Conservation (phyloP, 495 filamentous ascomycete species). For the Venustampulla echinocandica region DNA sequence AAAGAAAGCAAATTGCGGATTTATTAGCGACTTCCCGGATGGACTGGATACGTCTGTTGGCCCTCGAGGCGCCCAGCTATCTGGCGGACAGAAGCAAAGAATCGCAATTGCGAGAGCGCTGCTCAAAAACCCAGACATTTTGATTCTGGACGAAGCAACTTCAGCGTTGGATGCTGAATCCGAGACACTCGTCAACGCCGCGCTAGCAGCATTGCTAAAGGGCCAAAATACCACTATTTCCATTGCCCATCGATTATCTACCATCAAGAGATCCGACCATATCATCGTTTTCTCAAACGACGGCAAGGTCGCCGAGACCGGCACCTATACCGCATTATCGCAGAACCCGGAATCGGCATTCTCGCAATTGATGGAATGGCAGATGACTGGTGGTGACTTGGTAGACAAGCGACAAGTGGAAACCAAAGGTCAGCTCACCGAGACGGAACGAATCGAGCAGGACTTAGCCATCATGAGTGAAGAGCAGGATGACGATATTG, state of each 20-base stretch:
- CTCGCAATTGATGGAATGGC: slow-evolving; percentile 96
- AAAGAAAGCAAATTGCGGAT: slow-evolving; percentile 89
- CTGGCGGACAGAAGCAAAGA: slow-evolving; percentile 93
- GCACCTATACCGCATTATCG: slow-evolving; percentile 70
- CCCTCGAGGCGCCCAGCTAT: slow-evolving; percentile 85
- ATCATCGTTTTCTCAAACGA: slow-evolving; percentile 83
- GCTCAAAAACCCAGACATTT: slow-evolving; percentile 90
- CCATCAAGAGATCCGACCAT: slow-evolving; percentile 87
- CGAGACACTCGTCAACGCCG: slow-evolving; percentile 89
- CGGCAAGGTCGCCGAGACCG: slow-evolving; percentile 83
- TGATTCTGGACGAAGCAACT: slow-evolving; percentile 92
- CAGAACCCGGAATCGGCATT: slow-evolving; percentile 70
- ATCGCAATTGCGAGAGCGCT: slow-evolving; percentile 94
- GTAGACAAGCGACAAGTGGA: slow-evolving; percentile 16
- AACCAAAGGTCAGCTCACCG: slow-evolving; percentile 19
- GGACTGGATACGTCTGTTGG: slow-evolving; percentile 92
- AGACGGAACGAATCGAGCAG: slow-evolving; percentile 16
- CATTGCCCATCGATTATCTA: slow-evolving; percentile 90
- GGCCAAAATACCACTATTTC: slow-evolving; percentile 92
- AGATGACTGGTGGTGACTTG: slow-evolving; percentile 76
- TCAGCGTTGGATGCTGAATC: slow-evolving; percentile 95
- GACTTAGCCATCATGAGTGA: slow-evolving; percentile 13
- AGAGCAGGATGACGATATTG: slow-evolving; percentile 7
- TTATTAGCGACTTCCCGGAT: slow-evolving; percentile 94
- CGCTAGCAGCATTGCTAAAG: slow-evolving; percentile 67